Base-by-base conservation (phyloP, 208 protist genomes). In the Leishmania guyanensis region DNA sequence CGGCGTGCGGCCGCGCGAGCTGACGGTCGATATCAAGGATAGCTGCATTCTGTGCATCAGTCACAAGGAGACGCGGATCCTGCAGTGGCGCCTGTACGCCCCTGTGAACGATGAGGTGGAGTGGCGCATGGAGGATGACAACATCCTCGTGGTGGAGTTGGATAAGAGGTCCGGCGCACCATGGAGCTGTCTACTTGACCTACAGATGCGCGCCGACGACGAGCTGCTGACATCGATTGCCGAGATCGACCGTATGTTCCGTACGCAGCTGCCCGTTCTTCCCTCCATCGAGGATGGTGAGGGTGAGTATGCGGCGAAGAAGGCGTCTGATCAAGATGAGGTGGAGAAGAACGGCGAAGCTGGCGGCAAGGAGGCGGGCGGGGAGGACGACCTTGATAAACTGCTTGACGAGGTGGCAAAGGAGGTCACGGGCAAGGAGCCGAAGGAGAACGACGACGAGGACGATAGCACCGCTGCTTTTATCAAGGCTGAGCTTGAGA, bases 61-160 rank as follows among this genome's bases (percentile, higher is more conserved):
- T 51, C 91, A 95, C 75, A 77, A 89, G 20, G 83, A 90, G 29
- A 92, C 84, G 16, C 75, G 77, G 51, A 90, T 98, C 36, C 68
- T 96, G 39, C 94, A 96, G 85, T 96, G 93, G 93, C 94, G 94
- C 77, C 92, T 98, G 48, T 93, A 91, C 84, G 88, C 86, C 56
- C 22, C 85, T 65, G 91, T 98, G 56, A 87, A 86, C 56, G 80
- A 87, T 26, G 92, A 96, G 81, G 90, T 96, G 58, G 93, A 96
- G 85, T 96, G 93, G 93, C 88, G 92, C 71, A 89, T 96, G 46
- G 90, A 95, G 84, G 76, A 90, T 20, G 90, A 90, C 58, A 88
- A 85, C 43, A 62, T 69, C 56, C 70, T 97, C 39, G 86, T 95
- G n/a, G 83, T 93, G 33, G 92, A 94, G 26, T 75, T 96, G 65